Evolutionary conservation across 106 monocot genomes (phyloP).

Genomic region (Posidonia australis): DNA sequence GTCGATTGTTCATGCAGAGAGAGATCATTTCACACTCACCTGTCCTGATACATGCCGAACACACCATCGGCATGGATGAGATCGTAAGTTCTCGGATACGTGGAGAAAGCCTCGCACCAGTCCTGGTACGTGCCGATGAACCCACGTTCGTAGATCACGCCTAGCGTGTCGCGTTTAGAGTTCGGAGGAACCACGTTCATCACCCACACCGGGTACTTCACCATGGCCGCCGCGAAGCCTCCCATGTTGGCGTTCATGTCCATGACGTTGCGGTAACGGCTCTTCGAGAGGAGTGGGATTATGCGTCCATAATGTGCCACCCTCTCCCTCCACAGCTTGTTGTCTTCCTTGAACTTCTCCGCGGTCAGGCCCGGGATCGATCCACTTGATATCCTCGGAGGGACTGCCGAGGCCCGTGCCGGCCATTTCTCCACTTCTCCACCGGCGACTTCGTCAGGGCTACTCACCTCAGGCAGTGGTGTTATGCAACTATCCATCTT

Average conservation of each 20-base stretch:
- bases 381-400: conserved; percentile 37
- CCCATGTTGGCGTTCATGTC: conserved; percentile 61
- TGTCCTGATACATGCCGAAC: conserved; percentile 50
- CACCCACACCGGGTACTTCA: conserved; percentile 52
- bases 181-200: conserved; percentile 48
- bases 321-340: conserved; percentile 34
- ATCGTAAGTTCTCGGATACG: conserved; percentile 73
- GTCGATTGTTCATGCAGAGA: too few relatives aligned
- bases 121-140: conserved; percentile 65
- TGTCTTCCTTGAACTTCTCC: conserved; percentile 36
- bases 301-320: conserved; percentile 33
- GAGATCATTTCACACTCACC: conserved; percentile 36
- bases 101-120: conserved; percentile 76
- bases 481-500: conserved; percentile 58
- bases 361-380: conserved; percentile 29
- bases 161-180: conserved; percentile 27
- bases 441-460: conserved; percentile 34
- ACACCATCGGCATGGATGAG: conserved; percentile 47
- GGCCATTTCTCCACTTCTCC: conserved; percentile 53
- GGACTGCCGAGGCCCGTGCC: conserved; percentile 31
- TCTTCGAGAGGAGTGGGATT: conserved; percentile 26
- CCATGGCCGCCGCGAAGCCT: conserved; percentile 44
- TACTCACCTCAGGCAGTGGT: conserved; percentile 41
- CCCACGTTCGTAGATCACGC: conserved; percentile 53
- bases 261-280: conserved; percentile 58